Base-by-base conservation (phyloP, 1,139 yeast species). In the Geotrichum candidum region DNA sequence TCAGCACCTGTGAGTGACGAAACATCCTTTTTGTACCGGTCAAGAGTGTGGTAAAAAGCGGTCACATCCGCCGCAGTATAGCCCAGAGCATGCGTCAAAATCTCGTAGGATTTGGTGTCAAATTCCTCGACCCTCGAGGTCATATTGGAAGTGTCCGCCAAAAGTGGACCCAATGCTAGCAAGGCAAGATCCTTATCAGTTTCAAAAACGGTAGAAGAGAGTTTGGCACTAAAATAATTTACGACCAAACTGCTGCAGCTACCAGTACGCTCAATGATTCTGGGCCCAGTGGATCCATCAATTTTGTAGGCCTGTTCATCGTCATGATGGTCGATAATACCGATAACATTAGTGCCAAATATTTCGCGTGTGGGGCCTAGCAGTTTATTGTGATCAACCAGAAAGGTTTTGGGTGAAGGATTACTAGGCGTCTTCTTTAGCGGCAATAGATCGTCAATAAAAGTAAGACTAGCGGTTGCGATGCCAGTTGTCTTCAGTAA, bases 241-340 rank as follows among this genome's bases (percentile, higher is more conserved):
- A 87, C 82, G 1, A 92, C 88, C 57, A 90, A 76, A 31, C 90
- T 81, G 3, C 90, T 82, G 72, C 97, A 90, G 61, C 96, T 88
- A 0, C 97, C 98, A 58, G 84, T 77, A 1, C 80, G 74, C 56
- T 77, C 74, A 55, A 91, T 78, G 7, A 87, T 75, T 61, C 95
- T 74, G 0, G 97, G 97, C 27, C 78, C 75, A 1, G 68, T 63
- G 0, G 65, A 70, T 4, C 65, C 63, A 4, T 59, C 52, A 31
- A 65, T 63, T 0, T 78, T 73, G 67, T 80, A 84, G 18, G 76
- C 75, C 0, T 78, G 77, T 69, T 88, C 91, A 69, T 90, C 96
- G 6, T 80, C 88, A 72, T 92, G 99, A 70, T 92, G 99, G 70
- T 92, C 99, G 45, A 94, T 82, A 13, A 94, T 83, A 0, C 86